Evolutionary conservation across 2,329 filamentous ascomycete genomes (phyloP), one percentile per base, ranked within the genome.

Genomic region (Venturia asperata): DNA sequence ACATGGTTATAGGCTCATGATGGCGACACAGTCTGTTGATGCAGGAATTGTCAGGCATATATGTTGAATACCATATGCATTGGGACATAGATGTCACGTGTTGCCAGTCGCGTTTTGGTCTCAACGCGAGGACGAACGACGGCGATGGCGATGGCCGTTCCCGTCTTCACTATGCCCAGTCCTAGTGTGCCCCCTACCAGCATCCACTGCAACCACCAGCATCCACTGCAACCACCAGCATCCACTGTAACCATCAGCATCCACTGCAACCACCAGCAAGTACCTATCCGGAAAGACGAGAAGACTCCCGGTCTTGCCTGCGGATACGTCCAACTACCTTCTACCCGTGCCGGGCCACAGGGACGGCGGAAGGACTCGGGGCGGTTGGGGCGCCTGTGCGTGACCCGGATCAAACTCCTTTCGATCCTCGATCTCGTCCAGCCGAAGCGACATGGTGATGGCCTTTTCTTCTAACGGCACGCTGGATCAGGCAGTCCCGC

Each of bases 321-420:
- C 17, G 42, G 15, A n/a, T n/a, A n/a, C n/a, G n/a, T n/a, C n/a
- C n/a, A n/a, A n/a, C n/a, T n/a, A n/a, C n/a, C 42, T 6, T 3
- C 17, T 41, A 41, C 39, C 39, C 39, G 39, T 41, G 15, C 9
- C 39, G 10, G 39, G 39, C 39, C 39, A 15, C 39, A 10, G 39
- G 15, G 9, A n/a, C n/a, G n/a, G n/a, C n/a, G 39, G 15, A 9
- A 41, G 39, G 39, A 41, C n/a, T 45, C 42, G 42, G 17, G 49
- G 27, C 49, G 49, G 49, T 37, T 30, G 30, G 27, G 49, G 49
- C 30, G 49, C 49, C 27, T 56, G 49, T 56, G 49, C 49, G 27
- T 56, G 11, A 19, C 52, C 52, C 27, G 15, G 37, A 34, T n/a
- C 5, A 13, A 49, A 27, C 3, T n/a, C 52, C 52, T 58, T 37